Conservation (phyloP, 2,329 filamentous ascomycete species). For the Aspergillus neoniger region DNA sequence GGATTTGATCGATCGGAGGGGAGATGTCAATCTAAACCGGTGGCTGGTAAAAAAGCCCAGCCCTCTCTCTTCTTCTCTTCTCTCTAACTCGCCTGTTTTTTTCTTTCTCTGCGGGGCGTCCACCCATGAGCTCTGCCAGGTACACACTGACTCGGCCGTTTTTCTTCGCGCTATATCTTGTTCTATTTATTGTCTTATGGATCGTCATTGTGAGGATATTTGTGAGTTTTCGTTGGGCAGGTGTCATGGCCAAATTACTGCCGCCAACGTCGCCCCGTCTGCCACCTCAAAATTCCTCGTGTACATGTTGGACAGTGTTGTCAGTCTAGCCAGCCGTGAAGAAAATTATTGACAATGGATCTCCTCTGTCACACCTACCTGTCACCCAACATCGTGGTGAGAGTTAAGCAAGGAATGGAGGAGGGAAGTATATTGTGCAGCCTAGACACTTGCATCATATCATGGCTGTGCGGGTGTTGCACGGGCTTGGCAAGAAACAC, state of each 20-base stretch:
- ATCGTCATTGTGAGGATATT: neutral
- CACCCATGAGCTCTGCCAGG: slow-evolving; percentile 12
- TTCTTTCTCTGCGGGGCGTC: slow-evolving; percentile 16
- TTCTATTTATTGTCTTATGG: neutral
- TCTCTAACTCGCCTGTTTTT: slow-evolving; percentile 6
- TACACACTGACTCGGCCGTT: slow-evolving; percentile 9
- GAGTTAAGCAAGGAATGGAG: neutral
- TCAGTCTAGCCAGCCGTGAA: neutral
- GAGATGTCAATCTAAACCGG: slow-evolving; percentile 15
- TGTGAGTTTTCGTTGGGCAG: neutral
- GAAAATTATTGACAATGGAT: neutral
- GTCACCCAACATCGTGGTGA: neutral
- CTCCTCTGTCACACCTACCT: neutral
- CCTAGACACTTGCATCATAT: neutral
- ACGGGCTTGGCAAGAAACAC: neutral
- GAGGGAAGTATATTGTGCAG: neutral
- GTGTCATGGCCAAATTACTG: neutral
- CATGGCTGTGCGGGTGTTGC: neutral
- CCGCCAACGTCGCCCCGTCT: neutral
- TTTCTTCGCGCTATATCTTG: neutral
- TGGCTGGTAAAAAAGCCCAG: slow-evolving; percentile 23
- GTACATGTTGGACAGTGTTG: neutral
- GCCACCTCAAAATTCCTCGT: neutral
- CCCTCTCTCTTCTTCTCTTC: slow-evolving; percentile 6
- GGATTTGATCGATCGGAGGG: neutral